Conservation (phyloP, 1,139 yeast genomes). For the Debaryomyces sp. region DNA sequence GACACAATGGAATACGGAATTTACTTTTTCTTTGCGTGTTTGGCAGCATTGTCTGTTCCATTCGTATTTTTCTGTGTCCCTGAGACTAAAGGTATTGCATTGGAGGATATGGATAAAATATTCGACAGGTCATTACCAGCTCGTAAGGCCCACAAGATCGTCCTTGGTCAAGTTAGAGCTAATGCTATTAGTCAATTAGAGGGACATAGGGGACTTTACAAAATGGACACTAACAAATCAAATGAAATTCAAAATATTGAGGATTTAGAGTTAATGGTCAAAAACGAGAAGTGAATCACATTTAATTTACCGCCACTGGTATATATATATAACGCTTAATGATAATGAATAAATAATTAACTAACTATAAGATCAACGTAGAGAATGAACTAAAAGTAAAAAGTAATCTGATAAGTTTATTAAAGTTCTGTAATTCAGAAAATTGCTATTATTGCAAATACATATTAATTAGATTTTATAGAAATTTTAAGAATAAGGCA, state of each 20-base stretch:
- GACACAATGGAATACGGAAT: constrained; percentile 42
- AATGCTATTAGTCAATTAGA: constrained; percentile 12
- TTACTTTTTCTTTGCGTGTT: constrained; percentile 42
- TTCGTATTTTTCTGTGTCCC: constrained; percentile 41
- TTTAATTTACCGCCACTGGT: not conserved
- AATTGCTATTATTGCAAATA: not conserved
- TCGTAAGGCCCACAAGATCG: constrained; percentile 30
- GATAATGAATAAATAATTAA: not conserved
- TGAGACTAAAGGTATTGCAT: constrained; percentile 44
- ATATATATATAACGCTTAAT: constrained; percentile 1
- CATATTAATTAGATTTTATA: not conserved
- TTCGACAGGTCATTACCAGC: constrained; percentile 33
- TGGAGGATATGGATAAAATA: constrained; percentile 49
- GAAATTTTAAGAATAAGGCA: constrained; percentile 27
- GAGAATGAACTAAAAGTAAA: not conserved
- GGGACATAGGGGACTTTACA: constrained; percentile 17
- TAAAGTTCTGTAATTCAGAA: too few species aligned
- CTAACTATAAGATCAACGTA: not conserved
- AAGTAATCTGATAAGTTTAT: too few species aligned
- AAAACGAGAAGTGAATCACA: not conserved
- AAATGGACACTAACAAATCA: constrained; percentile 21
- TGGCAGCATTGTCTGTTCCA: constrained; percentile 36
- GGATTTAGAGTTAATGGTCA: constrained; percentile 5
- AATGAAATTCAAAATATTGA: constrained; percentile 17
- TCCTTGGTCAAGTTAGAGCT: constrained; percentile 23